These are phyloP conservation scores for Fusarium duplospermum DNA, from an alignment of 2,329 filamentous ascomycete genomes.

Conservation along the genomic window DNA sequence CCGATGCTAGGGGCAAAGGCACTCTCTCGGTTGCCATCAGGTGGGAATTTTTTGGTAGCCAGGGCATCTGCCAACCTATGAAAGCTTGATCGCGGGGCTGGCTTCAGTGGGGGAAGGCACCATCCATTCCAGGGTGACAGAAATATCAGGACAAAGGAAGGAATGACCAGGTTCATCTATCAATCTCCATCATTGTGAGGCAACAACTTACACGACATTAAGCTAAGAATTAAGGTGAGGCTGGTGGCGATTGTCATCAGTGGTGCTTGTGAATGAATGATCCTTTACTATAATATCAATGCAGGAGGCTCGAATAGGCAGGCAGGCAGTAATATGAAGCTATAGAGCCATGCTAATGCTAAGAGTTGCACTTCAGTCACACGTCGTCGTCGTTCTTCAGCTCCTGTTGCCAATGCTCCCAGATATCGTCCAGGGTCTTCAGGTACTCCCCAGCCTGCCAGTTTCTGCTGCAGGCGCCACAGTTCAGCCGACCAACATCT, in stretches of 20 bases:
- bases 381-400: background rate
- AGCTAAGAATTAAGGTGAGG: slow-evolving; percentile 6
- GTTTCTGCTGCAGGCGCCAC: slow-evolving; percentile 7
- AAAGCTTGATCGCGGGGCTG: slow-evolving; percentile 23
- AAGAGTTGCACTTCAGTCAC: background rate
- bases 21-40: slow-evolving; percentile 33
- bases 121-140: background rate
- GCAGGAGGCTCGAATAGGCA: background rate
- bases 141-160: background rate
- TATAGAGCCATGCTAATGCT: background rate
- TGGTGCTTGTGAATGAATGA: background rate
- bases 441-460: slow-evolving; percentile 3
- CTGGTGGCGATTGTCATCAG: slow-evolving; percentile 1
- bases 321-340: background rate
- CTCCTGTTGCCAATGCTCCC: background rate
- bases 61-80: slow-evolving; percentile 33
- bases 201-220: background rate
- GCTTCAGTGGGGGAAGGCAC: slow-evolving; percentile 22
- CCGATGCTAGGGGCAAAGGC: slow-evolving; percentile 12
- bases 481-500: background rate
- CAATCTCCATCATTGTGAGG: background rate
- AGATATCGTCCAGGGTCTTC: background rate
- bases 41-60: slow-evolving; percentile 39
- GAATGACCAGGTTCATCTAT: background rate
- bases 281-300: background rate